A percentile compares a stretch with the other conserved stretches of the same genome.
These are phyloP conservation scores for Nothomitra cinnamomea DNA, from an alignment of 2,329 filamentous ascomycete genomes.

Conservation along the genomic window DNA sequence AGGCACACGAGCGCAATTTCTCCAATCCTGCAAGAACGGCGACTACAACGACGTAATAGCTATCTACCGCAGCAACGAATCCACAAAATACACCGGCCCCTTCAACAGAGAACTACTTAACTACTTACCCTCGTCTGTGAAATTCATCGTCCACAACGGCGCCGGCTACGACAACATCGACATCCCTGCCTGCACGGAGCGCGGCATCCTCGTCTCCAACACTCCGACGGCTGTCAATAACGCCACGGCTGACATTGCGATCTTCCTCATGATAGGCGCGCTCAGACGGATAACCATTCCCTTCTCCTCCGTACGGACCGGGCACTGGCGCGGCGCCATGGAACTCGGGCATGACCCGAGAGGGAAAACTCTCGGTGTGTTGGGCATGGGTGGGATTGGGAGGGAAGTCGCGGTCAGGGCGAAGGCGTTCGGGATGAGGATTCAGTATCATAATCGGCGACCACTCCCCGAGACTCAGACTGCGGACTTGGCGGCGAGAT, in stretches of 20 bases:
- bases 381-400: constrained; percentile 32
- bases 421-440: constrained; percentile 25
- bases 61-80: constrained; percentile 41
- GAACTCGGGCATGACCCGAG: constrained; percentile 27
- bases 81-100: constrained; percentile 29
- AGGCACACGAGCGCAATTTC: constrained; percentile 21
- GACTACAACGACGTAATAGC: constrained; percentile 37
- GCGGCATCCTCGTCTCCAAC: constrained; percentile 25
- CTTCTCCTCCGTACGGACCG: constrained; percentile 23
- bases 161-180: constrained; percentile 33
- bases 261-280: constrained; percentile 30
- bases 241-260: constrained; percentile 29
- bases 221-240: constrained; percentile 29
- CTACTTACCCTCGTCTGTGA: constrained; percentile 24
- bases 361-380: constrained; percentile 27
- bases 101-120: constrained; percentile 29
- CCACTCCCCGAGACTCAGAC: constrained; percentile 22
- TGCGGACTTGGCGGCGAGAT: constrained; percentile 19
- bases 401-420: constrained; percentile 22
- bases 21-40: constrained; percentile 35
- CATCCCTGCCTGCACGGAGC: constrained; percentile 24
- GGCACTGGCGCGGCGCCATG: constrained; percentile 26
- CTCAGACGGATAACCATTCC: constrained; percentile 27
- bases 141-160: constrained; percentile 30
- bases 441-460: constrained; percentile 28